Evolutionary conservation across 352 stramenopile genomes (phyloP).

Genomic region (Phytophthora foliorum): DNA sequence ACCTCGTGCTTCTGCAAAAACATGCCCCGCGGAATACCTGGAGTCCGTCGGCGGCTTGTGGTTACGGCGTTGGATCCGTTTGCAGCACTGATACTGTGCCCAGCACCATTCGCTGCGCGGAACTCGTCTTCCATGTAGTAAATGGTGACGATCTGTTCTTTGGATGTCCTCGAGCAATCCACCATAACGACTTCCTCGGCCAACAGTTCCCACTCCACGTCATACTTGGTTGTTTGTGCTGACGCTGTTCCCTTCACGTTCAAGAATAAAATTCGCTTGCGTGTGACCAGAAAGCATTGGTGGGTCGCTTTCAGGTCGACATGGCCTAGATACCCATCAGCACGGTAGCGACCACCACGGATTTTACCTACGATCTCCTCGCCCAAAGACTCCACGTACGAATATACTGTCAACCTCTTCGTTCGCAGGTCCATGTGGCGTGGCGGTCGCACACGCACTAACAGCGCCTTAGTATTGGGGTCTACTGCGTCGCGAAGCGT

Average conservation of each 20-base stretch:
- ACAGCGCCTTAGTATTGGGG: conserved; percentile 81
- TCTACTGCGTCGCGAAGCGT: conserved; percentile 85
- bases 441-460: conserved; percentile 81
- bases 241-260: conserved; percentile 63
- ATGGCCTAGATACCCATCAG: conserved; percentile 86
- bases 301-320: conserved; percentile 73
- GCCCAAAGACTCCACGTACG: conserved; percentile 89
- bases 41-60: conserved; percentile 43
- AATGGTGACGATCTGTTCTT: conserved; percentile 52
- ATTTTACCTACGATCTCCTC: conserved; percentile 90
- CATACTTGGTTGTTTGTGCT: conserved; percentile 68
- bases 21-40: conserved; percentile 64
- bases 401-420: conserved; percentile 85
- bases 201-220: conserved; percentile 83
- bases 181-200: conserved; percentile 86
- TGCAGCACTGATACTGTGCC: conserved; percentile 15
- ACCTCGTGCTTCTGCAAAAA: conserved; percentile 84
- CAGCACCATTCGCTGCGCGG: conserved; percentile 37
- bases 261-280: conserved; percentile 84
- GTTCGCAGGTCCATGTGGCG: conserved; percentile 88
- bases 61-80: conserved; percentile 35
- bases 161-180: conserved; percentile 53
- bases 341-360: conserved; percentile 76
- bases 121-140: conserved; percentile 88
- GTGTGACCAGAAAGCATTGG: conserved; percentile 88